Percentiles rank a stretch among this genome's conserved stretches.
Conservation (phyloP, 2,329 filamentous ascomycete species). For the Neofusicoccum laricinum region DNA sequence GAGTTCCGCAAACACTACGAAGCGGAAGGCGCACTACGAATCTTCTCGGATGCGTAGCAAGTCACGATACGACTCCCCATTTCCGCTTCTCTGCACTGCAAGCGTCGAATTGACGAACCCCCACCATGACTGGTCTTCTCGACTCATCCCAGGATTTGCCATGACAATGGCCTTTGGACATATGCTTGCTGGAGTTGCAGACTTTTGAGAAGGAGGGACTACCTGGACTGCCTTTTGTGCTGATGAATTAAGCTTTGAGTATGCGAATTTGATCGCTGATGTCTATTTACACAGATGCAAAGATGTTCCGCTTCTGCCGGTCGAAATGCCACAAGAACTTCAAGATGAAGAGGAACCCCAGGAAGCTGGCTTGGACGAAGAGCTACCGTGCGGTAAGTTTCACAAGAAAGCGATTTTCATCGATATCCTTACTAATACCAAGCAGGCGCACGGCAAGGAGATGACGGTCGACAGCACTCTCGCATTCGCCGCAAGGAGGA, state of each 20-base stretch:
- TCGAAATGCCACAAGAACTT: constrained; percentile 69
- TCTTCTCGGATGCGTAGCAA: too few relatives aligned
- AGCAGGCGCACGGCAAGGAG: constrained; percentile 73
- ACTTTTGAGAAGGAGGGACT: neutral
- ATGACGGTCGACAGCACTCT: constrained; percentile 83
- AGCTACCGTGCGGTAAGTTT: constrained; percentile 60
- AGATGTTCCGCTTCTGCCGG: constrained; percentile 62
- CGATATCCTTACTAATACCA: too few relatives aligned
- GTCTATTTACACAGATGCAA: constrained; percentile 36
- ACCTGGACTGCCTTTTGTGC: neutral
- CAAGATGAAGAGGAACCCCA: constrained; percentile 97
- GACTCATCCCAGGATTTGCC: too few relatives aligned
- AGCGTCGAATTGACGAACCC: too few relatives aligned
- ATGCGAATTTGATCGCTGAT: neutral
- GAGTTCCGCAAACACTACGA: too few relatives aligned
- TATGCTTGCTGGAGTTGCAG: too few relatives aligned
- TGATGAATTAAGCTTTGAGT: neutral
- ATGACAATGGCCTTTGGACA: too few relatives aligned
- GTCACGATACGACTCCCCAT: too few relatives aligned
- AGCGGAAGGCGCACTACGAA: too few relatives aligned
- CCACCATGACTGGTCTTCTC: too few relatives aligned
- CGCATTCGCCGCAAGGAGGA: constrained; percentile 86
- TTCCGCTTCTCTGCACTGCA: too few relatives aligned
- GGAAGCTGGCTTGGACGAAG: constrained; percentile 97
- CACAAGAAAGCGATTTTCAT: neutral